A percentile compares a stretch with the other conserved stretches of the same genome.
Conservation (phyloP, 441 rosid genomes). For the Euphorbia neoarborescens region DNA sequence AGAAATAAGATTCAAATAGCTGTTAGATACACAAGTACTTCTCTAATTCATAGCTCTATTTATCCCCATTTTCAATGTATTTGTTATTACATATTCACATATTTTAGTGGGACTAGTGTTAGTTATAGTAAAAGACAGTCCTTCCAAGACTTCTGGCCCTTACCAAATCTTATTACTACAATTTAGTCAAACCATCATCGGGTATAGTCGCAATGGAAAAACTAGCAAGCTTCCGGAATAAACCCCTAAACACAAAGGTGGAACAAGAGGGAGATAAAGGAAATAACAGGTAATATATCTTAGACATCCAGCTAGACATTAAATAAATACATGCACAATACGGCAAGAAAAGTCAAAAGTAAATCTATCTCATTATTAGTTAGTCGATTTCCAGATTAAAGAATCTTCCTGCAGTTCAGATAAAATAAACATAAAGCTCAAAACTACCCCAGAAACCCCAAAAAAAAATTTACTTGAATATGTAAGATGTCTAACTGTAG, state of each 20-base stretch:
- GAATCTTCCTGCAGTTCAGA: background rate
- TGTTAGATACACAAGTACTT: background rate
- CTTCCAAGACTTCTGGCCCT: background rate
- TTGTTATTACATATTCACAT: background rate
- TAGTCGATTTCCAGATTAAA: background rate
- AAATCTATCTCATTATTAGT: background rate
- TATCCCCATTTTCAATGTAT: background rate
- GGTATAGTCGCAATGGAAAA: background rate
- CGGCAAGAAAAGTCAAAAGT: background rate
- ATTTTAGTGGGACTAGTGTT: background rate
- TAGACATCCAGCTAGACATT: background rate
- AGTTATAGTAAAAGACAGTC: background rate
- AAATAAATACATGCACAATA: background rate
- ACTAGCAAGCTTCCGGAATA: background rate
- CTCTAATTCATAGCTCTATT: background rate
- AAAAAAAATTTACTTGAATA: background rate
- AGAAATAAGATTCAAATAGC: conserved; percentile 5
- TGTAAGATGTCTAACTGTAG: background rate
- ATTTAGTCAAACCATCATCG: background rate
- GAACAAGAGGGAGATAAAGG: background rate
- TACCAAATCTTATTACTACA: conserved; percentile 1
- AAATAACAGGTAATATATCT: conserved; percentile 1
- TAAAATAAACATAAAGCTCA: background rate
- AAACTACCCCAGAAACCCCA: background rate
- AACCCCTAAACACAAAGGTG: background rate